Evolutionary conservation across 495 filamentous ascomycete genomes (phyloP), one percentile per base, ranked within the genome.

Genomic region (Xylaria bambusicola): DNA sequence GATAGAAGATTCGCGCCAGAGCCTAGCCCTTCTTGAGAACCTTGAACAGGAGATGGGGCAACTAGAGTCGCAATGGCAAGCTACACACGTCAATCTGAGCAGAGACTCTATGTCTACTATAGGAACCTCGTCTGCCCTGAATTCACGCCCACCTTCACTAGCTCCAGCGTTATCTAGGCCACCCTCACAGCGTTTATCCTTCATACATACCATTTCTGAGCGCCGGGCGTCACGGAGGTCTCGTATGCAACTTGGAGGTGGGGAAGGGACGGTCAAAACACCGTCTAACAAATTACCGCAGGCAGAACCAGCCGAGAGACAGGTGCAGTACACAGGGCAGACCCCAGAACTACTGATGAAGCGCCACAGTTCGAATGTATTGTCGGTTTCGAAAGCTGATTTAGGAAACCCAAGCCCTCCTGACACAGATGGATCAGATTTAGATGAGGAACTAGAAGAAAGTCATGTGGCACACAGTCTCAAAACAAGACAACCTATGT

Each of bases 41-140:
- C 63, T 84, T 0, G 81, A 84, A 55, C 73, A 71, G 52, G 81
- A 84, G 63, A 82, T 82, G 75, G 79, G 78, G 1, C 61, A 73
- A 35, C 72, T 82, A 62, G 77, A 79, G 52, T 71, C 75, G 26
- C 74, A 80, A 51, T 83, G 80, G 81, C 71, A 77, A 57, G 71
- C 75, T 48, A 71, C 80, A 56, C 77, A 78, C 55, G 70, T 72
- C n/a, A 75, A 79, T 33, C 60, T 81, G 31, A 65, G 56, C 17
- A 73, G 76, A 40, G 76, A 81, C 60, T 84, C 81, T 1, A 66
- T 79, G 57, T 80, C 77, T 3, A 78, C 70, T 55, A 62, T 78
- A 15, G 67, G 69, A 52, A 77, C 76, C 1, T 63, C 74, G 4
- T 61, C 56, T 21, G 59, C 55, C 13, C 59, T 56, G 10, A 49